Evolutionary conservation across 2,329 filamentous ascomycete genomes (phyloP).

Genomic region (Graphilbum fragrans): DNA sequence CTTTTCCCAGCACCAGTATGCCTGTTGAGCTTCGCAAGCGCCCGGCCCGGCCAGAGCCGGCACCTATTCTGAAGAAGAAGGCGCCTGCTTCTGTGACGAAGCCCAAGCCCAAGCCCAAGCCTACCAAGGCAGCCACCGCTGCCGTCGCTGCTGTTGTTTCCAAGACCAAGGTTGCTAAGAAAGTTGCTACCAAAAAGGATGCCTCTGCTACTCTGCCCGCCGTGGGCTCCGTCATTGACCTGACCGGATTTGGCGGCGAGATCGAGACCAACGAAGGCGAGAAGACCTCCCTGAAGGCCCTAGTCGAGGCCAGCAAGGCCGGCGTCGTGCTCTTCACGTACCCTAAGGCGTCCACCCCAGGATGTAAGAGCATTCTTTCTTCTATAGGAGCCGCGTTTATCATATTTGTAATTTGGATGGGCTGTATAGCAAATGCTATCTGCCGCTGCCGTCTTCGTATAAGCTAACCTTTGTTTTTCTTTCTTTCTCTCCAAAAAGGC

Average conservation of each 20-base stretch:
- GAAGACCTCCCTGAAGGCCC: conserved; percentile 65
- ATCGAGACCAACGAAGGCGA: conserved; percentile 76
- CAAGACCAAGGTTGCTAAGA: conserved; percentile 9
- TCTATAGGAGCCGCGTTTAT: background rate
- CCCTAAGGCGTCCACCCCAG: conserved; percentile 85
- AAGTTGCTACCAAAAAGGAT: conserved; percentile 13
- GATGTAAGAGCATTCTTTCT: conserved; percentile 58
- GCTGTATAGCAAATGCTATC: background rate
- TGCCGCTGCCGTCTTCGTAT: too few species aligned
- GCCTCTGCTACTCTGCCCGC: conserved; percentile 21
- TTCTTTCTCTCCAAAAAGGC: conserved; percentile 39
- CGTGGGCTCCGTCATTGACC: conserved; percentile 41
- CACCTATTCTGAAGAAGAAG: conserved; percentile 35
- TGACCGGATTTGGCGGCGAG: conserved; percentile 54
- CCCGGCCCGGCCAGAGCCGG: conserved; percentile 39
- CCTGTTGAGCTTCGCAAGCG: conserved; percentile 49
- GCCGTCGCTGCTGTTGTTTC: conserved; percentile 9
- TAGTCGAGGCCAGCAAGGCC: conserved; percentile 71
- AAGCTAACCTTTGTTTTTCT: background rate
- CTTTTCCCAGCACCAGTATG: conserved; percentile 25
- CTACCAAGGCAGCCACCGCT: conserved; percentile 6
- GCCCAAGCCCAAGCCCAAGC: conserved; percentile 12
- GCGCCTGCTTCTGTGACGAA: conserved; percentile 16
- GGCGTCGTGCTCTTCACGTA: conserved; percentile 94
- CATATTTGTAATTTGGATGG: too few species aligned